These are phyloP conservation scores for Naganishia vaughanmartiniae DNA, from an alignment of 768 basidiomycete species.

Conservation along the genomic window DNA sequence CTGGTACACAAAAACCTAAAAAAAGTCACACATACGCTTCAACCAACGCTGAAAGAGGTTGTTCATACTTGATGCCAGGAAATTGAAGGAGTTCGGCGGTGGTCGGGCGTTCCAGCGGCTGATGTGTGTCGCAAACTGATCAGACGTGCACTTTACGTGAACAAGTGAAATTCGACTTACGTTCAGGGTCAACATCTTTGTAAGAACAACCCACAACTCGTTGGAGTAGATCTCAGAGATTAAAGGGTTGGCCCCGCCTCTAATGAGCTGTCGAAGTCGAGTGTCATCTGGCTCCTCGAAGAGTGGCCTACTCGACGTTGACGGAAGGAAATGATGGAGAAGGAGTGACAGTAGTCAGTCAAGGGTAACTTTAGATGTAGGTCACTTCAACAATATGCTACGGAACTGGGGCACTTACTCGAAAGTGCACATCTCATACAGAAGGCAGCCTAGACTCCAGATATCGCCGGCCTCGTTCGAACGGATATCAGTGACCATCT, in stretches of 20 bases:
- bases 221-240: neutral
- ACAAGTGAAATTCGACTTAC: neutral
- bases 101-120: neutral
- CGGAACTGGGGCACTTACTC: too few relatives aligned
- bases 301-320: neutral
- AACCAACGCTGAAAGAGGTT: neutral
- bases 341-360: neutral
- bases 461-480: neutral
- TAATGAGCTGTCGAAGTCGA: neutral
- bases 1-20: too few relatives aligned
- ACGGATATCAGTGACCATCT: neutral
- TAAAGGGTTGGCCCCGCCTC: neutral
- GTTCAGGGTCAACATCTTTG: neutral
- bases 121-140: neutral
- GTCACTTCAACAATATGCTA: neutral
- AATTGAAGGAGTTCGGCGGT: neutral
- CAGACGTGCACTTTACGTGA: too few relatives aligned
- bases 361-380: too few relatives aligned
- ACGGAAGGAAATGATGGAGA: neutral
- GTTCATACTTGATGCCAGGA: neutral
- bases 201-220: neutral
- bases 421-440: neutral
- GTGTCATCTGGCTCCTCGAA: neutral
- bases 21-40: neutral
- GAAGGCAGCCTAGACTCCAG: neutral